phyloP scores from a whole-genome alignment of 805 yeast genomes.

The Blastobotrys attinorum region DNA sequence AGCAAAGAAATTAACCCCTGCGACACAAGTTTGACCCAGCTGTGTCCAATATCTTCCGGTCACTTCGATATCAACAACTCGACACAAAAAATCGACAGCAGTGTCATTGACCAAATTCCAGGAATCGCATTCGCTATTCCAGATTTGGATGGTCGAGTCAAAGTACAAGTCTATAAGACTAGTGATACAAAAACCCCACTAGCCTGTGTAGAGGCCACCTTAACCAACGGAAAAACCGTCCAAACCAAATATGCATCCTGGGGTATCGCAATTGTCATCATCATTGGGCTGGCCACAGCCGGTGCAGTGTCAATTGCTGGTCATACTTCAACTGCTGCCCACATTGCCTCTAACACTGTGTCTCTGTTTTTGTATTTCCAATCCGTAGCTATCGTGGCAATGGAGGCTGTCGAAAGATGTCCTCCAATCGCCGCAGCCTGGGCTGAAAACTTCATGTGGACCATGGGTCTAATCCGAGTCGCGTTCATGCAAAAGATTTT shows the following conservation, averaged over 20 bases:
- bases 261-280: conserved; percentile 92
- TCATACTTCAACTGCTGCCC: conserved; percentile 88
- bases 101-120: conserved; percentile 53
- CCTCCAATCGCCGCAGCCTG: conserved; percentile 98
- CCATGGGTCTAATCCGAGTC: conserved; percentile 79
- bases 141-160: conserved; percentile 86
- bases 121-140: conserved; percentile 84
- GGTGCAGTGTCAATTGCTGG: conserved; percentile 84
- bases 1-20: conserved; percentile 56
- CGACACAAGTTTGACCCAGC: conserved; percentile 38
- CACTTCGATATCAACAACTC: conserved; percentile 54
- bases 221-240: conserved; percentile 87
- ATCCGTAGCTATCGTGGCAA: conserved; percentile 79
- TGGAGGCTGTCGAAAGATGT: conserved; percentile 88
- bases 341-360: conserved; percentile 92
- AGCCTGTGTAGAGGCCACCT: conserved; percentile 88
- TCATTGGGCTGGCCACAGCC: conserved; percentile 78
- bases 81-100: conserved; percentile 28
- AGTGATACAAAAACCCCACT: conserved; percentile 42
- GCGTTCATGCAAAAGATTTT: conserved; percentile 75
- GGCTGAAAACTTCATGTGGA: conserved; percentile 96
- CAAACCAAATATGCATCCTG: conserved; percentile 88
- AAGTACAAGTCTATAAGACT: conserved; percentile 54
- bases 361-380: conserved; percentile 92
- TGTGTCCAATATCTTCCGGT: conserved; percentile 86